A percentile compares a stretch with the other conserved stretches of the same genome.
Evolutionary conservation across 768 basidiomycete genomes (phyloP).

Genomic region (Mycena maculata): DNA sequence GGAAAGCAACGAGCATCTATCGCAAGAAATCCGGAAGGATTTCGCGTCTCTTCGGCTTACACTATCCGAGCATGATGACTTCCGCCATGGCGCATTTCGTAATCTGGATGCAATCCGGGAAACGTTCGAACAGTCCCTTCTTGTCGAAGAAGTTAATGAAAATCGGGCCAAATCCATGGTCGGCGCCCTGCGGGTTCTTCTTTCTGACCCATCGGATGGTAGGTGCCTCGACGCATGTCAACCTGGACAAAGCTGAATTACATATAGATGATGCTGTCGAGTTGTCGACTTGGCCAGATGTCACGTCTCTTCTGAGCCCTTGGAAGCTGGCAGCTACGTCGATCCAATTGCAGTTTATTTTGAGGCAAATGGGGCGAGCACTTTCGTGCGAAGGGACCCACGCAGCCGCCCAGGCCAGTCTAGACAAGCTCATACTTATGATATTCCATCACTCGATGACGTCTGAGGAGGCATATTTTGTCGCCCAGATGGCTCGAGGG

Average conservation of each 20-base stretch:
- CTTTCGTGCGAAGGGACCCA: conserved; percentile 68
- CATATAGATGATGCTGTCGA: conserved; percentile 52
- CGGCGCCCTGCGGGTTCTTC: conserved; percentile 72
- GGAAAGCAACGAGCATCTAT: conserved; percentile 69
- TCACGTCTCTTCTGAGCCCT: conserved; percentile 77
- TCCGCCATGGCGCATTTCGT: conserved; percentile 80
- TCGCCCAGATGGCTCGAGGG: conserved; percentile 84
- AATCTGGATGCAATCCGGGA: conserved; percentile 77
- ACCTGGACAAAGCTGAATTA: background rate
- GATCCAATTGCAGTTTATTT: conserved; percentile 80
- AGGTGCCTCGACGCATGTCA: conserved; percentile 33
- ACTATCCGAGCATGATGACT: conserved; percentile 73
- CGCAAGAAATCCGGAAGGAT: conserved; percentile 60
- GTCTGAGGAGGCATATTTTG: conserved; percentile 83
- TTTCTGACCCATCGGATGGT: conserved; percentile 75
- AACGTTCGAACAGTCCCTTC: conserved; percentile 74
- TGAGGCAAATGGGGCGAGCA: conserved; percentile 79
- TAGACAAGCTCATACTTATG: conserved; percentile 74
- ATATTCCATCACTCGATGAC: conserved; percentile 81
- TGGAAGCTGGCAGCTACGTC: conserved; percentile 88
- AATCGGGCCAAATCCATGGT: conserved; percentile 71
- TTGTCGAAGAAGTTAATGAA: conserved; percentile 60
- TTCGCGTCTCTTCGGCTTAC: conserved; percentile 64
- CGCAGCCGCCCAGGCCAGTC: conserved; percentile 65
- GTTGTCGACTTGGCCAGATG: conserved; percentile 68